These are phyloP conservation scores for Priceomyces fermenticarens DNA, from an alignment of 805 yeast genomes.

Conservation along the genomic window DNA sequence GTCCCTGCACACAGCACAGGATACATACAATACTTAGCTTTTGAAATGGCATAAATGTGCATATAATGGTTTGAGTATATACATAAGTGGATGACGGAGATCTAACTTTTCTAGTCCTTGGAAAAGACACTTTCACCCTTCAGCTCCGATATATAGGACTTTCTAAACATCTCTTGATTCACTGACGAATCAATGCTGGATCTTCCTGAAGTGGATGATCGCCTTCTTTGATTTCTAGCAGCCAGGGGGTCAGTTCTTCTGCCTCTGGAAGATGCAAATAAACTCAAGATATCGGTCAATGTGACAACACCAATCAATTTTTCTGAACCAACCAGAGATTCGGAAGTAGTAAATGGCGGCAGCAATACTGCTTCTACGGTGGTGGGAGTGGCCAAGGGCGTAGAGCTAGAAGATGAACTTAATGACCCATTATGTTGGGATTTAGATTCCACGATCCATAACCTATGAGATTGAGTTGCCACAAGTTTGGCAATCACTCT, in stretches of 20 bases:
- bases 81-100: no score
- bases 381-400: slow-evolving; percentile 13
- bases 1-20: no score
- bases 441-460: slow-evolving; percentile 67
- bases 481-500: slow-evolving; percentile 92
- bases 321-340: slow-evolving; percentile 57
- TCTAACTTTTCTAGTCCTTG: slow-evolving; percentile 6
- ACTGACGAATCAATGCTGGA: slow-evolving; percentile 9
- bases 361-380: slow-evolving; percentile 19
- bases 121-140: slow-evolving; percentile 11
- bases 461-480: slow-evolving; percentile 89
- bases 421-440: slow-evolving; percentile 3
- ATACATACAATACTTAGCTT: no score
- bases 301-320: slow-evolving; percentile 89
- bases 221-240: slow-evolving; percentile 87
- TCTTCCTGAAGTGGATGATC: slow-evolving; percentile 42
- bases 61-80: no score
- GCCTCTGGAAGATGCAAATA: slow-evolving; percentile 75
- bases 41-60: no score
- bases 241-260: slow-evolving; percentile 75
- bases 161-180: slow-evolving; percentile 12
- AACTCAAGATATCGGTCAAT: slow-evolving; percentile 81
- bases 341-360: slow-evolving; percentile 9
- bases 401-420: slow-evolving; percentile 6
- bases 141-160: slow-evolving; percentile 8